Base-by-base conservation (phyloP, 2,329 filamentous ascomycete species). In the Aspergillus terreus region DNA sequence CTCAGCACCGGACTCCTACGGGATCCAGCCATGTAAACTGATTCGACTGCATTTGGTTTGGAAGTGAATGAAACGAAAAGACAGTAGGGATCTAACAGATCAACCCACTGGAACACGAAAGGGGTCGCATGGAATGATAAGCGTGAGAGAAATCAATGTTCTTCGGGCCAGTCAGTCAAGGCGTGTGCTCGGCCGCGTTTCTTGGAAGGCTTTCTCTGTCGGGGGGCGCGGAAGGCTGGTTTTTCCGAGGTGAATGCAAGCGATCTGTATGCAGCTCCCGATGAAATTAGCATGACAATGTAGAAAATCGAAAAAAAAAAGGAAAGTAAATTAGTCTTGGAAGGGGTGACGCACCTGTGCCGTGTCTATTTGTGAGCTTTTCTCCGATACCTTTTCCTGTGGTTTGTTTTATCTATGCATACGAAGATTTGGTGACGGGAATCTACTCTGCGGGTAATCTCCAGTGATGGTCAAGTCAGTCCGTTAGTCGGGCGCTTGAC, bases 1-100 rank as follows among this genome's bases (percentile, higher is more conserved):
- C 70, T 78, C 73, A 77, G 70, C 65, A 71, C 70, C 66, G 74
- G 73, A 71, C 72, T 76, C 70, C 69, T 71, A 69, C 68, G 71
- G 66, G 73, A 74, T 67, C 72, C 73, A 71, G 75, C 75, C 76
- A 78, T 78, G 70, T 72, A 71, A 66, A 64, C 62, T 60, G 57
- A 58, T 63, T 63, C 65, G 65, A 62, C 72, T 60, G 68, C 75
- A 78, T 77, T 67, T 66, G 70, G 63, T 55, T 23, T 5, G 62
- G 47, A 55, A 54, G 50, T 47, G 53, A 50, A 44, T 25, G 36
- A 43, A 7, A 44, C 50, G 47, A 49, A 45, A 35, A 47, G 4
- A 49, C 45, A 42, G 47, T 47, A 52, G 49, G 56, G 49, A 48
- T 40, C 54, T 48, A 49, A 50, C 46, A 27, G 47, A 50, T 42